Evolutionary conservation across 1,284 basidiomycete genomes (phyloP).

Genomic region (Cystobasidiaceae sp.): DNA sequence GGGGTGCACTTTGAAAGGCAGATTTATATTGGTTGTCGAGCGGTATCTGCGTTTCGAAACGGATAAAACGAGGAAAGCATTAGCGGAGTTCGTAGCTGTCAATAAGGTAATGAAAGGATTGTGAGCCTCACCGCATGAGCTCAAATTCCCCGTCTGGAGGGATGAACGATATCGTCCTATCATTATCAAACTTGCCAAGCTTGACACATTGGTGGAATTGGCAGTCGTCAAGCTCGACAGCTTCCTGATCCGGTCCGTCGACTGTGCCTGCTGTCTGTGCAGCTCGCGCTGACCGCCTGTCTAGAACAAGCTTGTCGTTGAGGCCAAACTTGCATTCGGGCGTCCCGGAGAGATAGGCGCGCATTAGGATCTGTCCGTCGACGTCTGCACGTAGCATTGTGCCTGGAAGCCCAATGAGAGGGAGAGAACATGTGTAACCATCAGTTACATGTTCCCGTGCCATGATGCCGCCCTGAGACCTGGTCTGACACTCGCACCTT

Average conservation of each 20-base stretch:
- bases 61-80: neutral
- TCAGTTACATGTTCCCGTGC: no score
- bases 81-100: no score
- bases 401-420: no score
- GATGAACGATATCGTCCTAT: conserved; percentile 89
- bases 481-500: conserved; percentile 57
- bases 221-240: conserved; percentile 94
- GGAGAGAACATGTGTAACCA: no score
- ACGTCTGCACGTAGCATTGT: conserved; percentile 92
- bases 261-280: conserved; percentile 11
- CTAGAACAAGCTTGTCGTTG: conserved; percentile 95
- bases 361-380: conserved; percentile 96
- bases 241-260: conserved; percentile 45
- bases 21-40: conserved; percentile 88
- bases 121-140: conserved; percentile 68
- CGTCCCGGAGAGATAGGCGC: conserved; percentile 90
- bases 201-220: conserved; percentile 98
- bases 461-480: no score
- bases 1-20: conserved; percentile 83
- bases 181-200: conserved; percentile 86
- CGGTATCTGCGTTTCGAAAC: conserved; percentile 63
- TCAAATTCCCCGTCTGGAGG: conserved; percentile 99
- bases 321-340: conserved; percentile 97
- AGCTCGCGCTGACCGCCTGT: conserved; percentile 47
- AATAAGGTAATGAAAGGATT: no score